Percentiles rank a stretch among this genome's conserved stretches.
phyloP scores from a whole-genome alignment of 208 protist genomes.

The Trypanosoma mega region DNA sequence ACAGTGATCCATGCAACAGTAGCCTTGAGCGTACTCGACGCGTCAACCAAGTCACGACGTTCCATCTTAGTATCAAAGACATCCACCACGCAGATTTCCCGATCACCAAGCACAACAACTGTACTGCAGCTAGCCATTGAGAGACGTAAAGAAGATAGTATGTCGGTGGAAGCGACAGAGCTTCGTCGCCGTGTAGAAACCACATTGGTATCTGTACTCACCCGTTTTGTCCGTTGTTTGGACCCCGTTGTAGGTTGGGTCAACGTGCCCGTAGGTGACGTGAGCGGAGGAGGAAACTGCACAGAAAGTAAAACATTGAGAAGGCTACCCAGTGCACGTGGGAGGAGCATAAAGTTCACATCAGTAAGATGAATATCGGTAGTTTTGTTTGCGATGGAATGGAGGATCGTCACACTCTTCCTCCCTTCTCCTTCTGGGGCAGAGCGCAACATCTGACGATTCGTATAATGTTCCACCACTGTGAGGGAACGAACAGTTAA shows the following conservation, averaged over 20 bases:
- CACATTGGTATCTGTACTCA: too few relatives aligned
- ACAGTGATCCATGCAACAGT: slow-evolving; percentile 55
- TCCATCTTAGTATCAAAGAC: slow-evolving; percentile 28
- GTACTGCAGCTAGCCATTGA: slow-evolving; percentile 8
- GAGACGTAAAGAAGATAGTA: slow-evolving; percentile 2
- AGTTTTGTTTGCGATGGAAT: slow-evolving; percentile 32
- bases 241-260: too few relatives aligned
- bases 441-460: slow-evolving; percentile 46
- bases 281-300: slow-evolving; percentile 34
- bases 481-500: slow-evolving; percentile 40
- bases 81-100: slow-evolving; percentile 42
- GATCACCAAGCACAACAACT: slow-evolving; percentile 36
- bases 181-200: too few relatives aligned
- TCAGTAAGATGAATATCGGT: slow-evolving; percentile 34
- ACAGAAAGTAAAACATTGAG: slow-evolving; percentile 75
- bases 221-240: too few relatives aligned
- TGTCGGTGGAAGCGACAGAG: background rate
- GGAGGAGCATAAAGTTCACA: slow-evolving; percentile 56
- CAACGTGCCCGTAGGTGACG: too few relatives aligned
- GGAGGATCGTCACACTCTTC: slow-evolving; percentile 27
- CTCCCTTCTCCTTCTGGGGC: slow-evolving; percentile 6
- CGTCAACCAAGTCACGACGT: slow-evolving; percentile 35
- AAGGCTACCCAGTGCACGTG: slow-evolving; percentile 61
- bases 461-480: slow-evolving; percentile 67
- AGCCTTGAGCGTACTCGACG: slow-evolving; percentile 31